Conservation (phyloP, 2,329 filamentous ascomycete genomes). For the Penicillium verrucosum region DNA sequence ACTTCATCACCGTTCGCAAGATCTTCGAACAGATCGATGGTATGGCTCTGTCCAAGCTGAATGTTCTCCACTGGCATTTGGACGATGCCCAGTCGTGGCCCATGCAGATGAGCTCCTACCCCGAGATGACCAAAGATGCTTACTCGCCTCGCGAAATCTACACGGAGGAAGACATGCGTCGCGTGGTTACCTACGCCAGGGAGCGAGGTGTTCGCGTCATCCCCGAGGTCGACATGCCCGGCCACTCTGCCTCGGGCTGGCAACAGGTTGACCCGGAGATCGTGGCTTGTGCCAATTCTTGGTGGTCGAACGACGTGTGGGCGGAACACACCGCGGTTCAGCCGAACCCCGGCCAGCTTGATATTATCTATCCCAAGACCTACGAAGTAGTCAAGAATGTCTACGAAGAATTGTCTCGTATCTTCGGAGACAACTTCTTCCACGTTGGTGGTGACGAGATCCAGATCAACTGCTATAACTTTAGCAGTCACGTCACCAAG, state of each 20-base stretch:
- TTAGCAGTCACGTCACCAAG: constrained; percentile 48
- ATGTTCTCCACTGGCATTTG: constrained; percentile 58
- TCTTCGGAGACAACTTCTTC: constrained; percentile 55
- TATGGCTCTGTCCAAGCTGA: constrained; percentile 56
- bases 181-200: constrained; percentile 50
- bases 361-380: constrained; percentile 55
- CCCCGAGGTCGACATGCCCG: constrained; percentile 62
- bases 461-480: constrained; percentile 57
- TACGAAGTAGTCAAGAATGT: constrained; percentile 55
- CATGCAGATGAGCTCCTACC: constrained; percentile 49
- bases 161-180: constrained; percentile 42
- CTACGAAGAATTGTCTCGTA: constrained; percentile 51
- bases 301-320: constrained; percentile 61
- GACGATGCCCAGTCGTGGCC: constrained; percentile 57
- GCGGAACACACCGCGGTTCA: constrained; percentile 54
- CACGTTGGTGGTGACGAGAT: constrained; percentile 58
- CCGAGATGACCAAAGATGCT: constrained; percentile 53
- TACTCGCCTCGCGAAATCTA: constrained; percentile 52
- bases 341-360: constrained; percentile 56
- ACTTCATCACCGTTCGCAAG: constrained; percentile 52
- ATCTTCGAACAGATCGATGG: constrained; percentile 55
- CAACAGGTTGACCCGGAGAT: constrained; percentile 56
- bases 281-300: constrained; percentile 54
- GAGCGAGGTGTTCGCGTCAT: constrained; percentile 58
- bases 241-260: constrained; percentile 56